Evolutionary conservation across 2,329 filamentous ascomycete genomes (phyloP).

Genomic region (Gremmenia infestans): DNA sequence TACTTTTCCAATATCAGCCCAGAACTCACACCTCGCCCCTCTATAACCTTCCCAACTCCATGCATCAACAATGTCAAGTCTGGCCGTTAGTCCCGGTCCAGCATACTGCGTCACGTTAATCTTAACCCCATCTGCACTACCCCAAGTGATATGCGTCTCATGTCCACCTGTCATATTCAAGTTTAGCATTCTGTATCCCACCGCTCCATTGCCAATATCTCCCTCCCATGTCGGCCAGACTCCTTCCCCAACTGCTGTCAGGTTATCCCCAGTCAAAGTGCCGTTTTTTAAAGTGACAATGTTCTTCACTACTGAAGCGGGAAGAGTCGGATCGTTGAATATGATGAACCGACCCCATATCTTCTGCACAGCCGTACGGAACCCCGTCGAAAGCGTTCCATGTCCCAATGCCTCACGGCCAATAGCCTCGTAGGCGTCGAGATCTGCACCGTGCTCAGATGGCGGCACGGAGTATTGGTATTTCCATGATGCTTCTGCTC

Average conservation of each 20-base stretch:
- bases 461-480: constrained; percentile 40
- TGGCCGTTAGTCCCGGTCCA: constrained; percentile 9
- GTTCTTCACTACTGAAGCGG: neutral
- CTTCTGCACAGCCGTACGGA: constrained; percentile 4
- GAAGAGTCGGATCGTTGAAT: neutral
- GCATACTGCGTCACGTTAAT: neutral
- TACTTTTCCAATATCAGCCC: constrained; percentile 6
- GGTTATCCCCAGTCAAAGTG: neutral
- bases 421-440: constrained; percentile 28
- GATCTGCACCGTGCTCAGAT: constrained; percentile 33
- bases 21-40: constrained; percentile 15
- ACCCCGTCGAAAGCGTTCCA: constrained; percentile 10
- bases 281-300: constrained; percentile 8
- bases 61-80: constrained; percentile 7
- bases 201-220: neutral
- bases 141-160: neutral
- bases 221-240: neutral
- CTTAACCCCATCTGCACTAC: neutral
- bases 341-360: constrained; percentile 5
- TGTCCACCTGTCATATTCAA: constrained; percentile 14
- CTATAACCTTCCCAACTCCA: constrained; percentile 10
- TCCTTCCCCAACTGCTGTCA: neutral
- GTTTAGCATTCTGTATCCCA: constrained; percentile 5
- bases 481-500: constrained; percentile 31
- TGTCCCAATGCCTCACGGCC: constrained; percentile 2